These are phyloP conservation scores for Citrus medica DNA, from an alignment of 345 rosid species.

Conservation along the genomic window DNA sequence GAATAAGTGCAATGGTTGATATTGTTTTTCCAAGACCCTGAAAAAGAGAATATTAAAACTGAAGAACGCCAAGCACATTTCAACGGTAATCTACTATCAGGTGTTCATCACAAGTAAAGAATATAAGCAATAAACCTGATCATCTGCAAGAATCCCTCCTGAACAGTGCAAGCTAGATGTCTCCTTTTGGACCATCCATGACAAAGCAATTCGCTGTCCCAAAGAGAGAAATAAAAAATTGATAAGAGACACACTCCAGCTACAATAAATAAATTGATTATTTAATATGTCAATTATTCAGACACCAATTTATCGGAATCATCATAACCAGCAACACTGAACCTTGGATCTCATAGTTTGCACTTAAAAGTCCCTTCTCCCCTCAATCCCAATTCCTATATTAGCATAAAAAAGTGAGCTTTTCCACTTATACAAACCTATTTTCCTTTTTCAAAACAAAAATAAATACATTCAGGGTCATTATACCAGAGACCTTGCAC, in stretches of 20 bases:
- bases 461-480: background rate
- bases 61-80: background rate
- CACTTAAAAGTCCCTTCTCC: background rate
- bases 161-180: conserved; percentile 58
- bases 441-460: background rate
- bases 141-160: conserved; percentile 99
- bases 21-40: conserved; percentile 96
- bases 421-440: background rate
- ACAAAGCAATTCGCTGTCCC: conserved; percentile 86
- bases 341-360: background rate
- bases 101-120: conserved; percentile 9
- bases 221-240: conserved; percentile 1
- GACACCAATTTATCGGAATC: background rate
- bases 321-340: background rate
- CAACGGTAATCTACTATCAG: background rate
- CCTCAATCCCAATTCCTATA: background rate
- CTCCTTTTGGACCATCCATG: conserved; percentile 96
- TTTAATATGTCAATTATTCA: background rate
- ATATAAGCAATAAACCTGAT: conserved; percentile 55
- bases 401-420: background rate
- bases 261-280: background rate
- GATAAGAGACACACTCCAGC: background rate
- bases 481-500: too few relatives aligned
- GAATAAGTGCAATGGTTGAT: conserved; percentile 92
- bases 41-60: conserved; percentile 21